Percentiles rank a stretch among this genome's conserved stretches.
These are phyloP conservation scores for Nepenthes gracilis DNA, from an alignment of 148 eudicot species.

Conservation along the genomic window DNA sequence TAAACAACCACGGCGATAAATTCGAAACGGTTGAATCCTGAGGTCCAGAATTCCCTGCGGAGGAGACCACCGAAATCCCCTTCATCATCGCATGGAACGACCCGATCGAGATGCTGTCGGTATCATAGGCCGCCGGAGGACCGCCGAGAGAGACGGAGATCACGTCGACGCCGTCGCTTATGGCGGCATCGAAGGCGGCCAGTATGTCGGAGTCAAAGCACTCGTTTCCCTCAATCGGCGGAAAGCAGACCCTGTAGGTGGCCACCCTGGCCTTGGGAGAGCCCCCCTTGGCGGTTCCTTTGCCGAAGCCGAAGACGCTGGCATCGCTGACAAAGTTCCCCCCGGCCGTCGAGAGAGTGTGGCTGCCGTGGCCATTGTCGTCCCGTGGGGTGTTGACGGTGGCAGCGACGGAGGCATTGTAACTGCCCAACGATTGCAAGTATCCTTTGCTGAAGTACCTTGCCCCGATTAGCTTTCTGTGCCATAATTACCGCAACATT, in stretches of 20 bases:
- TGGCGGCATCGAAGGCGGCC: constrained; percentile 83
- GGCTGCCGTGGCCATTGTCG: constrained; percentile 75
- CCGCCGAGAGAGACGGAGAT: constrained; percentile 87
- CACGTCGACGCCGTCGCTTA: constrained; percentile 75
- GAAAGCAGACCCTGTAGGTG: constrained; percentile 78
- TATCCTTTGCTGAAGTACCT: constrained; percentile 81
- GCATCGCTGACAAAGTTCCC: constrained; percentile 57
- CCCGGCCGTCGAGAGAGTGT: constrained; percentile 89
- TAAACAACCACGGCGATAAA: constrained; percentile 68
- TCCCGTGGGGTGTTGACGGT: constrained; percentile 50
- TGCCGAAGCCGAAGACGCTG: constrained; percentile 61
- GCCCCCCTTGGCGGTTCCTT: constrained; percentile 82
- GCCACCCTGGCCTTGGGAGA: constrained; percentile 82
- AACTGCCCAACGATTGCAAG: constrained; percentile 26
- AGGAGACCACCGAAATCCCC: constrained; percentile 58
- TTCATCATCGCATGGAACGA: constrained; percentile 72
- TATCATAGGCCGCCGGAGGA: constrained; percentile 25
- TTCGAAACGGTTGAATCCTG: constrained; percentile 45
- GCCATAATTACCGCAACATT: background rate
- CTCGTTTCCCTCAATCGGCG: constrained; percentile 55
- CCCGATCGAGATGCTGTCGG: constrained; percentile 73
- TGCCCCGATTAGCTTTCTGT: constrained; percentile 83
- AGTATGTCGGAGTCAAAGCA: constrained; percentile 79
- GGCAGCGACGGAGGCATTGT: constrained; percentile 32
- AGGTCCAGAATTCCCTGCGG: constrained; percentile 89